Percentiles rank a stretch among this genome's conserved stretches.
Conservation (phyloP, 768 basidiomycete species). For the Tricholoma flavovirens region DNA sequence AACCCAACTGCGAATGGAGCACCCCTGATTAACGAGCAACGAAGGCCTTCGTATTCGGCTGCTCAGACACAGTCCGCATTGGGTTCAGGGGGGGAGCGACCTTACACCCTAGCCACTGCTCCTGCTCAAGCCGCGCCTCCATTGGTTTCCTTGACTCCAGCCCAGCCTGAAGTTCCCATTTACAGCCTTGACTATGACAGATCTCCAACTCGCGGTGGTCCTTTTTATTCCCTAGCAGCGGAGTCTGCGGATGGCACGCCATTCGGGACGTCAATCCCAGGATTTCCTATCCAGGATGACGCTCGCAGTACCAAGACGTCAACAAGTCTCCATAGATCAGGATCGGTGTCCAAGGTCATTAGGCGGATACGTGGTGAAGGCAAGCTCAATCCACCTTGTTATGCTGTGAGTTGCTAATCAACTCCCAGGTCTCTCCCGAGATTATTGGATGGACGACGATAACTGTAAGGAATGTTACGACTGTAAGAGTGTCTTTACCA, state of each 20-base stretch:
- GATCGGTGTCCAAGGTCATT: conserved; percentile 88
- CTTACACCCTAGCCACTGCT: conserved; percentile 48
- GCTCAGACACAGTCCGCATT: conserved; percentile 42
- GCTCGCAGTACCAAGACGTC: conserved; percentile 79
- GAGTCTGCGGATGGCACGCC: conserved; percentile 51
- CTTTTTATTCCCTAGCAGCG: conserved; percentile 44
- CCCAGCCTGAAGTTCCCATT: conserved; percentile 71
- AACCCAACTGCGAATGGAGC: conserved; percentile 21
- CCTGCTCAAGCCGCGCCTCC: conserved; percentile 69
- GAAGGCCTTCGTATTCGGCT: conserved; percentile 51
- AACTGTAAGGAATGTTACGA: conserved; percentile 95
- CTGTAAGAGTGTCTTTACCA: conserved; percentile 89
- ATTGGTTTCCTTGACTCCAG: conserved; percentile 79
- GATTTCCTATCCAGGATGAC: conserved; percentile 90
- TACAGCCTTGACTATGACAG: conserved; percentile 62
- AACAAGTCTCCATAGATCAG: conserved; percentile 63
- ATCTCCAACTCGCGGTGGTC: conserved; percentile 46
- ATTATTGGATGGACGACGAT: conserved; percentile 99
- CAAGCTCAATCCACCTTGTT: conserved; percentile 18
- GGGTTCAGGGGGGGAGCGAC: conserved; percentile 47
- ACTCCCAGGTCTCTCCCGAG: conserved; percentile 69
- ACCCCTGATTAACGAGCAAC: conserved; percentile 36
- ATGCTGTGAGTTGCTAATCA: conserved; percentile 1
- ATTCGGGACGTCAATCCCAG: conserved; percentile 78
- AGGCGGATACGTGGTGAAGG: conserved; percentile 89